phyloP scores from a whole-genome alignment of 75 land plant genomes.

The Picea sitchensis region DNA sequence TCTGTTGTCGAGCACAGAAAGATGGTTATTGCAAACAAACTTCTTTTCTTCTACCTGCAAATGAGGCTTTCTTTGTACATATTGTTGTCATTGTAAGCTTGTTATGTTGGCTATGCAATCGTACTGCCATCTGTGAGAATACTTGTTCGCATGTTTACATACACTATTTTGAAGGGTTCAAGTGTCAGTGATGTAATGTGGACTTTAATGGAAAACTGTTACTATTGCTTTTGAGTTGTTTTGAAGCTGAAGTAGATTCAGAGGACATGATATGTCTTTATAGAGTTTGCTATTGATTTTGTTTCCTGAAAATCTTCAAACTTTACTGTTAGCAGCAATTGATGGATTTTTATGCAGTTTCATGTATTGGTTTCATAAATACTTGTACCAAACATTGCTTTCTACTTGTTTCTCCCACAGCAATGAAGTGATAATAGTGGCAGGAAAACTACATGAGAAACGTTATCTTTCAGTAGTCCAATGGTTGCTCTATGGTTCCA shows the following conservation, averaged over 20 bases:
- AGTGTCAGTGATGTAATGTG: neutral
- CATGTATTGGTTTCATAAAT: neutral
- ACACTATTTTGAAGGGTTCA: neutral
- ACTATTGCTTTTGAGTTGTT: neutral
- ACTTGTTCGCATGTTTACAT: neutral
- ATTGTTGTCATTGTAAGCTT: neutral
- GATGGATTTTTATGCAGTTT: neutral
- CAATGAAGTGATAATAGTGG: neutral
- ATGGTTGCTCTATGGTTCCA: neutral
- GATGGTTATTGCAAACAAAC: neutral
- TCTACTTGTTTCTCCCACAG: neutral
- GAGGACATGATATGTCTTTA: neutral
- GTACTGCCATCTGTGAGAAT: neutral
- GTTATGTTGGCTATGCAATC: neutral
- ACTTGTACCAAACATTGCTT: neutral
- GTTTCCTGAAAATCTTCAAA: neutral
- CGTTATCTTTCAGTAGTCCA: neutral
- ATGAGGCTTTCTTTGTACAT: constrained; percentile 3
- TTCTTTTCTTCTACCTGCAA: neutral
- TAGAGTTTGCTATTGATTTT: neutral
- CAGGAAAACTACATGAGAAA: neutral
- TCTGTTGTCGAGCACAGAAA: neutral
- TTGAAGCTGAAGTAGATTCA: neutral
- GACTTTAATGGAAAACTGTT: neutral
- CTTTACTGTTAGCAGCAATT: neutral